Evolutionary conservation across 164 flowering plant genomes (phyloP), one percentile per base, ranked within the genome.

Genomic region (Cinnamomum chago): DNA sequence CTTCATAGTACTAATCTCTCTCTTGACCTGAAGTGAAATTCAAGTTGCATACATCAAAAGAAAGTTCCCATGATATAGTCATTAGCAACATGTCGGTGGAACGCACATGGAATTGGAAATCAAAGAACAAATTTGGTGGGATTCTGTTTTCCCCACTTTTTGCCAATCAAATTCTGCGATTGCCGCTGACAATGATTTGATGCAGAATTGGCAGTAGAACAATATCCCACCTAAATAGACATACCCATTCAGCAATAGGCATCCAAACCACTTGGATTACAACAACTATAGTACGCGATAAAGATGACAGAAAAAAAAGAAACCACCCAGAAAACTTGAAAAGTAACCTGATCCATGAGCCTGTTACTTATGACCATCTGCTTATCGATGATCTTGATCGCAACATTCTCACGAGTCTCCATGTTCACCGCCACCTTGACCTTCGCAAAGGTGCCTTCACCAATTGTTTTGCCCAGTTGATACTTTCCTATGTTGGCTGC

Each of bases 401-500:
- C 97, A 1, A 89, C 93, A 40, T 74, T 67, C 28, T 81, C 83
- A 50, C 83, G 83, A 2, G 78, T 86, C 50, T 52, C 77, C 15
- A 70, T 80, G 81, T 90, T 82, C 13, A 78, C 66, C 4, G 85
- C 97, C 22, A 90, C 77, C 84, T 87, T 90, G 4, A 92, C 97
- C 86, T 92, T 92, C 17, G 97, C 92, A 71, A 89, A 90, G 70
- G 73, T 84, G 1, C 97, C 97, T 79, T 89, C 93, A n/a, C 97
- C 95, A 12, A 92, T 86, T 7, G 88, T 85, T 62, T 84, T 68
- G 13, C 87, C 78, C 0, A 92, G 82, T 79, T 83, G 84, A 77
- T 90, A 90, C 74, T 86, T 90, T 15, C 93, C 95, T 40, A 89
- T 76, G n/a, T 40, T 83, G 52, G 67, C 75, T 17, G 76, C 76